Evolutionary conservation across 768 basidiomycete species (phyloP), one percentile per base, ranked within the genome.

Genomic region (Boletus sensibilis): DNA sequence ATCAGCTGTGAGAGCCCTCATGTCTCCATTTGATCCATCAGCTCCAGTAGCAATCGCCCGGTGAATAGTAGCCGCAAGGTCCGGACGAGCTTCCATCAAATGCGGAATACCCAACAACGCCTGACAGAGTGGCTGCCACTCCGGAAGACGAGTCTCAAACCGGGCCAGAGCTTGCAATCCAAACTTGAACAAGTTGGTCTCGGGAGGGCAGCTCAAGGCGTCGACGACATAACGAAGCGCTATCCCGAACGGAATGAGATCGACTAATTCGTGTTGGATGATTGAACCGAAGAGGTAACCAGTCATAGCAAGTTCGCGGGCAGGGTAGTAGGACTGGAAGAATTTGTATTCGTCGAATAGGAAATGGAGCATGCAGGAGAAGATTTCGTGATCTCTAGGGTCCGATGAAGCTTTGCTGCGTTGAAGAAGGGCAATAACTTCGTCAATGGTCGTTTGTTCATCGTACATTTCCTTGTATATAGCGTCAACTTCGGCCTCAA

Each of bases 271-370:
- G 68, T 90, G 85, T 62, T 97, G 92, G 62, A 99, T 97, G 65
- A 99, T 83, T 31, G 94, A 94, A 34, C 97, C 97, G 60, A 98
- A 98, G 29, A 99, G 82, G 67, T 93, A 89, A 45, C 92, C 97
- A 8, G 97, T 98, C 86, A 98, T 94, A 50, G 87, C 86, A 44
- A 98, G 81, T 75, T 98, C 94, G 61, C 94, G 90, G 38, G 90
- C 80, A 25, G 97, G 97, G 66, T 94, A 94, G 74, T 89, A 97
- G 39, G 90, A 89, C 69, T 96, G 93, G 84, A 98, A 97, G 80
- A 98, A 99, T 68, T 94, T 95, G 85, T 97, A 97, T 76, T 99
- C 97, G 83, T 98, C 97, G 75, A 99, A 98, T 42, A 99, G 84
- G 79, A 97, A 96, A 77, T 98, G 95, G 49, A 99, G 87, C 87